A percentile compares a stretch with the other conserved stretches of the same genome.
phyloP scores from a whole-genome alignment of 805 yeast genomes.

The Yamadazyma insecticola region DNA sequence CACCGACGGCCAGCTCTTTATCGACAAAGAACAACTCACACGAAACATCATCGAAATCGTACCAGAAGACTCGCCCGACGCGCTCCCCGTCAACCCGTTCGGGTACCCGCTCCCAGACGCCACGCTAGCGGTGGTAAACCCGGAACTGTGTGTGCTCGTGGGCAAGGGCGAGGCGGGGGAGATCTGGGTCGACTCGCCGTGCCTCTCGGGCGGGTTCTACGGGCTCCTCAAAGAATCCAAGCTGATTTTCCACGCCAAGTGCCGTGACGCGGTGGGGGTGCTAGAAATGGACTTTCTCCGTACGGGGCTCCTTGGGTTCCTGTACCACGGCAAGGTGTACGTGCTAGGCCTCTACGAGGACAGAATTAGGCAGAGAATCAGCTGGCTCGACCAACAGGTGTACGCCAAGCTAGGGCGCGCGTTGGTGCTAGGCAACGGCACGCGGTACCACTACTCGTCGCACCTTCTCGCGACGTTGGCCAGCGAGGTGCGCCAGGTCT shows the following conservation, averaged over 20 bases:
- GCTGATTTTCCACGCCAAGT: constrained; percentile 75
- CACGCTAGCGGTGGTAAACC: constrained; percentile 88
- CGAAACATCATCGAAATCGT: constrained; percentile 68
- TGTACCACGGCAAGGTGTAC: constrained; percentile 80
- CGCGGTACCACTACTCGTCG: constrained; percentile 75
- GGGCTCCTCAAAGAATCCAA: constrained; percentile 62
- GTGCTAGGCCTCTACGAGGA: constrained; percentile 90
- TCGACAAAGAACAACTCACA: constrained; percentile 70
- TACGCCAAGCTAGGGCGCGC: constrained; percentile 23
- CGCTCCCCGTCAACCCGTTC: constrained; percentile 86
- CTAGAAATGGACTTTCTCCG: constrained; percentile 77
- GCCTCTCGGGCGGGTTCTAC: constrained; percentile 88
- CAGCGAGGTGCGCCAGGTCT: constrained; percentile 71
- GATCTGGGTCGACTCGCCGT: constrained; percentile 94
- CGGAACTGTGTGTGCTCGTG: constrained; percentile 76
- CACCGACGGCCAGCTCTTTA: too few relatives aligned
- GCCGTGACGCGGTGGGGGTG: constrained; percentile 66
- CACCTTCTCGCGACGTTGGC: constrained; percentile 85
- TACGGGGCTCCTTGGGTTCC: constrained; percentile 88
- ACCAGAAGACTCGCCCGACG: too few relatives aligned
- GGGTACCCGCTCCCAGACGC: constrained; percentile 96
- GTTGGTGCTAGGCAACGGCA: constrained; percentile 33
- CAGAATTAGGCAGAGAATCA: constrained; percentile 71
- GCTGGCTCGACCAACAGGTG: constrained; percentile 56
- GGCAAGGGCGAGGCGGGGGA: constrained; percentile 85